Evolutionary conservation across 805 yeast species (phyloP).

Genomic region (Candida montana): DNA sequence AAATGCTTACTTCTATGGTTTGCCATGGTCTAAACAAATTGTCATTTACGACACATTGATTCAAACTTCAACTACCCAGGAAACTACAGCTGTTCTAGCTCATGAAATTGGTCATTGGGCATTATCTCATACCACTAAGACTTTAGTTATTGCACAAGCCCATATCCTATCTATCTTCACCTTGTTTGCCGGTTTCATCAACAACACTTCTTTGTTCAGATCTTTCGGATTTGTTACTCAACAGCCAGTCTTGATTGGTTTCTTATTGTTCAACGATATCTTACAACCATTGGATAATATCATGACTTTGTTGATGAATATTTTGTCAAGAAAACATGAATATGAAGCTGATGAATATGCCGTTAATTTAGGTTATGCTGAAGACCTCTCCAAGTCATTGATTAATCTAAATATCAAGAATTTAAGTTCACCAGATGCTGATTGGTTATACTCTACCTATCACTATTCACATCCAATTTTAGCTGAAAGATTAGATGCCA

Average conservation of each 20-base stretch:
- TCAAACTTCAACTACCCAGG: slow-evolving; percentile 66
- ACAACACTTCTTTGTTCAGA: slow-evolving; percentile 69
- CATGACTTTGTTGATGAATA: slow-evolving; percentile 60
- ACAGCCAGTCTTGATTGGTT: slow-evolving; percentile 77
- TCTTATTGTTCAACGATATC: slow-evolving; percentile 71
- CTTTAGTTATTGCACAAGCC: slow-evolving; percentile 58
- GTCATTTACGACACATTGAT: slow-evolving; percentile 90
- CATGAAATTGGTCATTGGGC: slow-evolving; percentile 99
- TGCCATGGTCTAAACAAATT: slow-evolving; percentile 96
- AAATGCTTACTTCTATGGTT: slow-evolving; percentile 92
- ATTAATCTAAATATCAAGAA: slow-evolving; percentile 76
- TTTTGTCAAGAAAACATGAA: slow-evolving; percentile 80
- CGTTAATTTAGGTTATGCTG: slow-evolving; percentile 62
- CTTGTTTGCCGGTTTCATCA: slow-evolving; percentile 72
- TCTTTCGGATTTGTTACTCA: slow-evolving; percentile 69
- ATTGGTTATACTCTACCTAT: slow-evolving; percentile 83
- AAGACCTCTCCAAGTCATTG: slow-evolving; percentile 64
- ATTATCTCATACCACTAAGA: slow-evolving; percentile 77
- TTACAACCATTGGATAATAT: slow-evolving; percentile 72
- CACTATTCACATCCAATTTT: slow-evolving; percentile 89
- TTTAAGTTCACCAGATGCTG: slow-evolving; percentile 82
- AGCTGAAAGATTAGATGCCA: slow-evolving; percentile 80
- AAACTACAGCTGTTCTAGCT: slow-evolving; percentile 92
- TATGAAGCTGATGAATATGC: slow-evolving; percentile 93
- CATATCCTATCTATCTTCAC: slow-evolving; percentile 64